phyloP scores from a whole-genome alignment of 1,284 basidiomycete genomes.

The Meripilus lineatus region DNA sequence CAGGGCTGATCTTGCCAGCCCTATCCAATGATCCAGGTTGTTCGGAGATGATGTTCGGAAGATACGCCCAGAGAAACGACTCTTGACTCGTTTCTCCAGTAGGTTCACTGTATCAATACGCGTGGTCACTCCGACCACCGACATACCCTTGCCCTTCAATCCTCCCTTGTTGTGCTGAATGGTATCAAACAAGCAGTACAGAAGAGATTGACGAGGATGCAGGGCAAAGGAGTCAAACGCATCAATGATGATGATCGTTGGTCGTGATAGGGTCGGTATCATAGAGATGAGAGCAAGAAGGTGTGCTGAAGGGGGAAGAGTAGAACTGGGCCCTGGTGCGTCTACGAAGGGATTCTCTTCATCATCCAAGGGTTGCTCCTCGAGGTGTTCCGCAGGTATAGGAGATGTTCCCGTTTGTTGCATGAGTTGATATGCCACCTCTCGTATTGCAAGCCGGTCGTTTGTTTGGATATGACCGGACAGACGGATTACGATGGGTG shows the following conservation, averaged over 20 bases:
- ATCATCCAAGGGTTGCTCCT: constrained; percentile 23
- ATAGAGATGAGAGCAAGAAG: constrained; percentile 76
- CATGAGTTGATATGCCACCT: constrained; percentile 80
- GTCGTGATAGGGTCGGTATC: constrained; percentile 71
- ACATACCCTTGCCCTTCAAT: constrained; percentile 60
- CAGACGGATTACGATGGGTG: constrained; percentile 73
- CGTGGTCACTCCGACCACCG: constrained; percentile 79
- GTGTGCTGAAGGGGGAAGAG: constrained; percentile 67
- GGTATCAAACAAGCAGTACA: constrained; percentile 87
- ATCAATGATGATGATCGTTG: constrained; percentile 82
- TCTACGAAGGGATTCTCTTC: constrained; percentile 38
- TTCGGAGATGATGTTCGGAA: constrained; percentile 67
- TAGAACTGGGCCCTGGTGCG: constrained; percentile 12
- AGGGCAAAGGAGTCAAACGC: constrained; percentile 89
- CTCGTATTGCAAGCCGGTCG: constrained; percentile 87
- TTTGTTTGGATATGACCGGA: constrained; percentile 84
- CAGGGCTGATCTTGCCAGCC: constrained; percentile 41
- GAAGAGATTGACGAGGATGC: constrained; percentile 81
- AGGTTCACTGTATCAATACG: constrained; percentile 85
- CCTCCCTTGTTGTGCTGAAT: constrained; percentile 64
- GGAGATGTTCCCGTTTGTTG: constrained; percentile 61
- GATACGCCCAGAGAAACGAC: constrained; percentile 89
- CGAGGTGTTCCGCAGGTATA: constrained; percentile 35
- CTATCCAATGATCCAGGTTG: constrained; percentile 48
- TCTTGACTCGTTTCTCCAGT: constrained; percentile 93